Evolutionary conservation across 2,329 filamentous ascomycete species (phyloP), one percentile per base, ranked within the genome.

Genomic region (Fusarium aywerte): DNA sequence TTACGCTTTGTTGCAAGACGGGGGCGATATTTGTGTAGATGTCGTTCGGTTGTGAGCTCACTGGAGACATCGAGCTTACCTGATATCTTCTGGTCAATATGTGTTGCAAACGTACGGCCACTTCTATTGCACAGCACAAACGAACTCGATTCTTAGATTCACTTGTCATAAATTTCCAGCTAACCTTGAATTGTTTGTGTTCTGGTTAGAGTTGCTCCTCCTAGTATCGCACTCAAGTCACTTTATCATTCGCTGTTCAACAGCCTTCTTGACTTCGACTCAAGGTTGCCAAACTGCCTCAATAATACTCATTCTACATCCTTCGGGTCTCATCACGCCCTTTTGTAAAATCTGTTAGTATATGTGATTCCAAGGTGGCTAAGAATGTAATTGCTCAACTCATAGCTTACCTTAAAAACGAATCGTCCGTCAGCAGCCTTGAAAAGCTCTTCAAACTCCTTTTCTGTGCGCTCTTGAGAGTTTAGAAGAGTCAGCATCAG

Each of bases 401-500:
- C 3, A 8, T 20, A 18, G 13, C 59, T 49, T 45, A 78, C 81
- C 72, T 78, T 77, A 55, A 84, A 83, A 2, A 76, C 70, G 59
- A 84, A 84, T 1, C 81, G 71, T 20, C 75, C 65, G 54, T 82
- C 79, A 2, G 80, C 82, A 32, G 74, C 70, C 49, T 66, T 70
- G 63, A 86, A 86, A 11, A 87, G 63, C 12, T 76, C 73, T 31
- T 73, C 68, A 58, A 85, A 86, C 62, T 84, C 83, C 7, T 73
- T 70, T 61, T 82, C 80, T 4, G 77, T 77, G 10, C 84, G 78
- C 74, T 87, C 85, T 68, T 84, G 80, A 4, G 83, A 80, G 63
- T 86, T 87, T 35, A 85, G 75, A 32, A 85, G 61, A 11, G 79
- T 79, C 71, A 86, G 69, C 84, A 87, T 86, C 4, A 84, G 75